phyloP scores from a whole-genome alignment of 805 yeast genomes.

The Starmerella geochares region DNA sequence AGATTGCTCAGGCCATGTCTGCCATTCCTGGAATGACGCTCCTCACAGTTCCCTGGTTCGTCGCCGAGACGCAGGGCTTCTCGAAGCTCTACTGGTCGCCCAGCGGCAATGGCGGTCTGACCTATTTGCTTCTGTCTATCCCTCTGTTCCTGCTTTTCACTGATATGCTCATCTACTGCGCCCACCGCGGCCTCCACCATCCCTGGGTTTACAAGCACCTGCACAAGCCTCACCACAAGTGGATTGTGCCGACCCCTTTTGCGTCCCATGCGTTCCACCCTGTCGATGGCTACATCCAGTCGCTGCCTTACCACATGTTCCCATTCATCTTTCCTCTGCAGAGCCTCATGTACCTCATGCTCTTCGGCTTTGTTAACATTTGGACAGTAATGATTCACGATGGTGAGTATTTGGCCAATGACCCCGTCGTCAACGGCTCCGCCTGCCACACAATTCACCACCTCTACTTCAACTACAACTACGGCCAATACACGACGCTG shows the following conservation, averaged over 20 bases:
- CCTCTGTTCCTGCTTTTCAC: slow-evolving; percentile 83
- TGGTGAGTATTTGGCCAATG: slow-evolving; percentile 88
- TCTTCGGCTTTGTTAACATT: slow-evolving; percentile 86
- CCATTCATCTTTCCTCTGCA: slow-evolving; percentile 90
- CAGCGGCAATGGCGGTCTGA: slow-evolving; percentile 56
- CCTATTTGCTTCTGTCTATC: slow-evolving; percentile 51
- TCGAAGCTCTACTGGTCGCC: slow-evolving; percentile 65
- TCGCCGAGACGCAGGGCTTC: slow-evolving; percentile 72
- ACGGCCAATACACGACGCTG: slow-evolving; percentile 94
- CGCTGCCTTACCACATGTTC: slow-evolving; percentile 83
- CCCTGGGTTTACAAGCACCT: slow-evolving; percentile 73
- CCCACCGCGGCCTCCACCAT: slow-evolving; percentile 91
- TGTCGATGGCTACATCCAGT: slow-evolving; percentile 88
- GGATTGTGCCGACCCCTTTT: slow-evolving; percentile 97
- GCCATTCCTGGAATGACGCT: slow-evolving; percentile 86
- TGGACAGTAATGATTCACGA: slow-evolving; percentile 99
- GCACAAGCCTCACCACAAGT: slow-evolving; percentile 97
- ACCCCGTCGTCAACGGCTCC: slow-evolving; percentile 91
- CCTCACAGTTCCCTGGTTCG: slow-evolving; percentile 82
- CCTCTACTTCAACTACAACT: slow-evolving; percentile 92
- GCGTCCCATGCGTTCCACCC: slow-evolving; percentile 99
- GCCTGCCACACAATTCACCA: slow-evolving; percentile 98
- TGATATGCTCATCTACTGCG: slow-evolving; percentile 81
- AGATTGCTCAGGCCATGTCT: slow-evolving; percentile 63
- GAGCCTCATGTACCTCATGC: slow-evolving; percentile 66